Conservation (phyloP, 495 filamentous ascomycete genomes). For the Clohesyomyces aquaticus region DNA sequence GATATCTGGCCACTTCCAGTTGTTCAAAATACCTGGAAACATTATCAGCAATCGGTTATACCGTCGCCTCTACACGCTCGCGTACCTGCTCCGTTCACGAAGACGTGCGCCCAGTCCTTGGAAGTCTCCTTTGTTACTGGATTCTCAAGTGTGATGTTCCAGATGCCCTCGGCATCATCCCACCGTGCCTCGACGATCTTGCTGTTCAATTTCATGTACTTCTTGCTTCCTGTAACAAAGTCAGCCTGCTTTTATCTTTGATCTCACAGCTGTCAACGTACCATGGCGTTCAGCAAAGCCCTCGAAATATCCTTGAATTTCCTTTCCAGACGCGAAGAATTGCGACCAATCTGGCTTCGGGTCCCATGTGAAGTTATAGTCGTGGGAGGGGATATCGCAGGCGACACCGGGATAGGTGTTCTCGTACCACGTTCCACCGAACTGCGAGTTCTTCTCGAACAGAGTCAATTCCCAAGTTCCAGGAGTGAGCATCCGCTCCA, state of each 20-base stretch:
- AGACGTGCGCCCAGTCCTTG: constrained; percentile 41
- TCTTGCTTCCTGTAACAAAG: constrained; percentile 26
- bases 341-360: constrained; percentile 47
- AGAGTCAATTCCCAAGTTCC: constrained; percentile 42
- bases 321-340: constrained; percentile 45
- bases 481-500: constrained; percentile 43
- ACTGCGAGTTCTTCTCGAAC: constrained; percentile 38
- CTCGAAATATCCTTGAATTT: constrained; percentile 48
- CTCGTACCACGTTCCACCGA: constrained; percentile 45
- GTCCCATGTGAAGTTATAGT: constrained; percentile 46
- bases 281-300: constrained; percentile 41
- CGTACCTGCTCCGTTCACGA: constrained; percentile 43
- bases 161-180: constrained; percentile 39
- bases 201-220: constrained; percentile 44
- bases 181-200: constrained; percentile 42
- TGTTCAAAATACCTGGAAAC: constrained; percentile 41
- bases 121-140: constrained; percentile 25
- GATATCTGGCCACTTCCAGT: constrained; percentile 41
- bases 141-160: constrained; percentile 37
- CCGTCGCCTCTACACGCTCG: background rate
- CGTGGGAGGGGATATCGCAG: constrained; percentile 46
- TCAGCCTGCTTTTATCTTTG: background rate
- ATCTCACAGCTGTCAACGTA: constrained; percentile 5
- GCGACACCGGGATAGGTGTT: constrained; percentile 45
- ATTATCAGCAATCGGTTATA: background rate